Conservation (phyloP, 2,329 filamentous ascomycete genomes). For the Penicillium rolfsii region DNA sequence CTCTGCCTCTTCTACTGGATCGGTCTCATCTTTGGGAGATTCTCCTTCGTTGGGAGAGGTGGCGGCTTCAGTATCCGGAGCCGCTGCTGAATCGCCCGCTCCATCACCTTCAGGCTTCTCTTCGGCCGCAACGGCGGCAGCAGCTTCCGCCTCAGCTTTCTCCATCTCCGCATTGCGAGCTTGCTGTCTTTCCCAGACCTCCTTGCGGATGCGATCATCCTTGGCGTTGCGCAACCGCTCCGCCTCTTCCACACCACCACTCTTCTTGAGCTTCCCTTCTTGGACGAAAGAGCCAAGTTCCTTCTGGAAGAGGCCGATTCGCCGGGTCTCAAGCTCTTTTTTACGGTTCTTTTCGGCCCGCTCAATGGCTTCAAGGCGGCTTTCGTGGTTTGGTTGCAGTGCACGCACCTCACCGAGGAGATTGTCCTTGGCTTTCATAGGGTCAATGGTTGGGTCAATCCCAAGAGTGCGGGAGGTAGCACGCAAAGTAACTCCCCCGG, state of each 20-base stretch:
- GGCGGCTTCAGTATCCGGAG: not conserved
- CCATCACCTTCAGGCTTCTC: slow-evolving; percentile 15
- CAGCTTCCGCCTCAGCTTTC: slow-evolving; percentile 36
- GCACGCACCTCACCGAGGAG: slow-evolving; percentile 92
- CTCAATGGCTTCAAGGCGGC: slow-evolving; percentile 91
- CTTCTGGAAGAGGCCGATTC: slow-evolving; percentile 76
- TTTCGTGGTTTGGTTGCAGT: slow-evolving; percentile 90
- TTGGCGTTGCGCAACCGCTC: slow-evolving; percentile 81
- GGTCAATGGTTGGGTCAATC: slow-evolving; percentile 64
- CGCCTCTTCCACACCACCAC: slow-evolving; percentile 90
- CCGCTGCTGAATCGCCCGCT: slow-evolving; percentile 2
- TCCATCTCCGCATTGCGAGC: slow-evolving; percentile 56
- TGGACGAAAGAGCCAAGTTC: slow-evolving; percentile 85
- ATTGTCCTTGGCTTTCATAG: slow-evolving; percentile 81
- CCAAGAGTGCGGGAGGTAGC: slow-evolving; percentile 57
- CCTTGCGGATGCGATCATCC: slow-evolving; percentile 81
- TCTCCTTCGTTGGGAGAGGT: not conserved
- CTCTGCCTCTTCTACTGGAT: slow-evolving; percentile 5
- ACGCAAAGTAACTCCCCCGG: slow-evolving; percentile 45
- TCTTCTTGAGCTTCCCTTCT: slow-evolving; percentile 93
- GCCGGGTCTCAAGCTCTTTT: slow-evolving; percentile 79
- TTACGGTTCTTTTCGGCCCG: slow-evolving; percentile 90
- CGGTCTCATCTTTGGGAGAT: slow-evolving; percentile 2
- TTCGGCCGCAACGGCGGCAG: slow-evolving; percentile 31
- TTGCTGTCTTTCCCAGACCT: slow-evolving; percentile 64